Evolutionary conservation across 116 monocot genomes (phyloP).

Genomic region (Posidonia oceanica): DNA sequence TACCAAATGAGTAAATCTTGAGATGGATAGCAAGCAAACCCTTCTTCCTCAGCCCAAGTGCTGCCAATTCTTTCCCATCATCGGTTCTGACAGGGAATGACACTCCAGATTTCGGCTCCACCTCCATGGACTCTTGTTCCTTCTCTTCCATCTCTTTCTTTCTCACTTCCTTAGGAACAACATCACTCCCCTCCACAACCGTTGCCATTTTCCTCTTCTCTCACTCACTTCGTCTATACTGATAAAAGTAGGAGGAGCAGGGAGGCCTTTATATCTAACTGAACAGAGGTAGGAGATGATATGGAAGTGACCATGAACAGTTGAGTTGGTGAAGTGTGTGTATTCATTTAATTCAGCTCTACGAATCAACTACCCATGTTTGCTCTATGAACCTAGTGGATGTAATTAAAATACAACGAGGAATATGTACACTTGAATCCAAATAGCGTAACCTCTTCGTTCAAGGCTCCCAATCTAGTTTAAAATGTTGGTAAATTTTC

Average conservation of each 20-base stretch:
- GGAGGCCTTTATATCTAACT: not conserved
- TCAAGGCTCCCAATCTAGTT: no score
- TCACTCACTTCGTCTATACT: not conserved
- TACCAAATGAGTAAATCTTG: slow-evolving; percentile 62
- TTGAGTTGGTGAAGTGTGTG: slow-evolving; percentile 1
- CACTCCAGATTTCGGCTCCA: slow-evolving; percentile 35
- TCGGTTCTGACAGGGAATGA: slow-evolving; percentile 26
- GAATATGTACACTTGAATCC: no score
- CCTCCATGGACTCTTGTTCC: not conserved
- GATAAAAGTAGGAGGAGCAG: not conserved
- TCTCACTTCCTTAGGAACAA: not conserved
- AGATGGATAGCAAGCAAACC: slow-evolving; percentile 27
- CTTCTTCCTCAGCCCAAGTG: slow-evolving; percentile 52
- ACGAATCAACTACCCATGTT: no score
- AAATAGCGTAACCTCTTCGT: no score
- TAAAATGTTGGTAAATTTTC: no score
- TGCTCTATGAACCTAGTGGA: no score
- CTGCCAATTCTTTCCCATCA: slow-evolving; percentile 31
- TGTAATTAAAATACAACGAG: no score
- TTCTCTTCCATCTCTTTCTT: not conserved
- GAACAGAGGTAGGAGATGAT: no score
- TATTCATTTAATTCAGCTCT: no score
- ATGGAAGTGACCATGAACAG: not conserved
- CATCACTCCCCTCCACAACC: not conserved
- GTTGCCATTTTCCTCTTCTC: not conserved